Conservation (phyloP, 345 rosid genomes). For the Pistacia atlantica region DNA sequence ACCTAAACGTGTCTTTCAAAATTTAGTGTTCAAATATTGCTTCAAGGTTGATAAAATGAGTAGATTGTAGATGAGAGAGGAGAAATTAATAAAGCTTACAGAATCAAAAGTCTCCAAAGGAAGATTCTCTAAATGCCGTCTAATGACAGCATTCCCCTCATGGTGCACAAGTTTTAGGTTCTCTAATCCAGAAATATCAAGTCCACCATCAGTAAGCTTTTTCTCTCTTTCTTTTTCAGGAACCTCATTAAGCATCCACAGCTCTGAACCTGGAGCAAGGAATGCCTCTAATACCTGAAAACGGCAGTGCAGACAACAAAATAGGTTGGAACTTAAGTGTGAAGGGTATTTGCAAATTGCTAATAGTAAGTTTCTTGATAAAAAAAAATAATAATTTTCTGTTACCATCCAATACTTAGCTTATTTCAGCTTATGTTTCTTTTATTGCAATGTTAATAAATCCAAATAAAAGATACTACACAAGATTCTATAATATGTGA, state of each 20-base stretch:
- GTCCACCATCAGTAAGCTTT: constrained; percentile 79
- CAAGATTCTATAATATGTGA: not conserved
- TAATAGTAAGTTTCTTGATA: not conserved
- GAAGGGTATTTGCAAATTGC: constrained; percentile 2
- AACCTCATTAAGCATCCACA: constrained; percentile 96
- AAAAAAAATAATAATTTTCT: not conserved
- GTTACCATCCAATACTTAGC: not conserved
- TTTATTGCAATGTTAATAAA: not conserved
- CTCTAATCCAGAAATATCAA: constrained; percentile 50
- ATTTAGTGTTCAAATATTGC: too few relatives aligned
- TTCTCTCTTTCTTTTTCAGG: constrained; percentile 81
- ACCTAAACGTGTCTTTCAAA: too few relatives aligned
- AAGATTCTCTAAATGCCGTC: constrained; percentile 78
- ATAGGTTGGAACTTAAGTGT: constrained; percentile 7
- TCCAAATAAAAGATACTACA: constrained; percentile 7
- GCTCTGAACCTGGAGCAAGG: constrained; percentile 87
- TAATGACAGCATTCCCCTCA: constrained; percentile 84
- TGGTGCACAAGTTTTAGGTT: constrained; percentile 82
- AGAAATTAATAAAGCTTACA: constrained; percentile 50
- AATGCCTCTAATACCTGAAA: constrained; percentile 83
- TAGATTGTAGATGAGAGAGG: not conserved
- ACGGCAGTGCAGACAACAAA: constrained; percentile 3
- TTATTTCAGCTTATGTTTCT: constrained; percentile 1
- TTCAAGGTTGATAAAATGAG: not conserved
- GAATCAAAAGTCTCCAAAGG: constrained; percentile 96